Base-by-base conservation (phyloP, 2,329 filamentous ascomycete species). In the Penicillium oxalicum region DNA sequence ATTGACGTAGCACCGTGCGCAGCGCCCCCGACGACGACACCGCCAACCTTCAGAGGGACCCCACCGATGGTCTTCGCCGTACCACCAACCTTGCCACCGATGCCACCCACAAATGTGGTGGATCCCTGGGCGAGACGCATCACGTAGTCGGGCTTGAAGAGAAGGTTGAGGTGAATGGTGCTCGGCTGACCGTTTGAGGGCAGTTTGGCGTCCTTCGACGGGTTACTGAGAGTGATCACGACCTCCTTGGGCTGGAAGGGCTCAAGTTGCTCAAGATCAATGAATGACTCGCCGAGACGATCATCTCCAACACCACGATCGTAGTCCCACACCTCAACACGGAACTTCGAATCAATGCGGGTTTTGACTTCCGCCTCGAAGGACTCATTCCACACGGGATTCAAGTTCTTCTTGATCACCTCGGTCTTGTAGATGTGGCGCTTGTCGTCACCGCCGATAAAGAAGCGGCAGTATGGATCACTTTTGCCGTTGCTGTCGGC, bases 251-350 rank as follows among this genome's bases (percentile, higher is more conserved):
- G 80, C 64, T 80, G 80, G 76, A 97, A 96, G 0, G 93, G 93
- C 60, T 95, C 89, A 6, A 98, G 77, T 29, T 83, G 70, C 43
- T 86, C 82, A 12, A 98, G 78, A 59, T 88, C 83, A 63, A 98
- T 88, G 4, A 75, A 72, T 0, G 88, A 78, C 50, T 77, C 79
- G 39, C 93, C 93, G n/a, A 98, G 74, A 66, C 86, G 87, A 69
- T 98, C 93, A 1, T 91, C 89, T 70, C 91, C 91, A 68, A 95
- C 90, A 41, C 88, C 91, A 74, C 97, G 95, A 68, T 98, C 93
- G 81, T 91, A 98, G 65, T 98, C 93, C 66, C 85, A 95, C 2
- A 97, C 84, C 48, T 88, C 87, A 61, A 89, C 83, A 29, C 78
- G 78, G 70, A 98, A 93, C 26, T 93, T 81, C 34, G 91, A 87